Percentiles rank a stretch among this genome's conserved stretches.
Evolutionary conservation across 208 protist genomes (phyloP).

Genomic region (Leishmania arabica): DNA sequence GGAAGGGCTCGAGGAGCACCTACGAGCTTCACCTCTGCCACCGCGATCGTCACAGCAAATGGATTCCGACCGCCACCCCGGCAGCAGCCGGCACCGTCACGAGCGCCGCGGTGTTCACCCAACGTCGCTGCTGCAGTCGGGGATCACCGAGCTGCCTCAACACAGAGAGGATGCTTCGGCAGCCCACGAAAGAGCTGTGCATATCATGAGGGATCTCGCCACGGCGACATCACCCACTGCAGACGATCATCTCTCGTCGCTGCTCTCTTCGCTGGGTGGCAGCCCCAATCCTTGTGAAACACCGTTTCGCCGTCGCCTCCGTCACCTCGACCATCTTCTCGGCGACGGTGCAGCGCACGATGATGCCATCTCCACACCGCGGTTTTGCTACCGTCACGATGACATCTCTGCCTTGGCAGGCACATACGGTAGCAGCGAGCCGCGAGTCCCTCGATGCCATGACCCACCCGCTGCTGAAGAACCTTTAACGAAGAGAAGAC

Average conservation of each 20-base stretch:
- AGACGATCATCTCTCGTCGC: not conserved
- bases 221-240: not conserved
- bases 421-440: not conserved
- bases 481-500: not conserved
- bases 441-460: not conserved
- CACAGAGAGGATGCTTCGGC: not conserved
- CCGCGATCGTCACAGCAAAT: not conserved
- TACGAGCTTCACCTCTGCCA: not conserved
- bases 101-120: not conserved
- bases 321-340: not conserved
- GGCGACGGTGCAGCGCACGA: too few relatives aligned
- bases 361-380: not conserved
- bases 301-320: not conserved
- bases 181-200: not conserved
- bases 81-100: not conserved
- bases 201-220: not conserved
- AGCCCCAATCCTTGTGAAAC: not conserved
- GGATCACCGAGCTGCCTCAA: not conserved
- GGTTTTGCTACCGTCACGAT: not conserved
- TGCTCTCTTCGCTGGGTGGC: conserved; percentile 2
- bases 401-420: not conserved
- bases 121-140: not conserved
- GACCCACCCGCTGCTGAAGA: not conserved
- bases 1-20: conserved; percentile 2
- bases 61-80: not conserved